Evolutionary conservation across 257 asterid species (phyloP), one percentile per base, ranked within the genome.

Genomic region (Scutellaria galericulata): DNA sequence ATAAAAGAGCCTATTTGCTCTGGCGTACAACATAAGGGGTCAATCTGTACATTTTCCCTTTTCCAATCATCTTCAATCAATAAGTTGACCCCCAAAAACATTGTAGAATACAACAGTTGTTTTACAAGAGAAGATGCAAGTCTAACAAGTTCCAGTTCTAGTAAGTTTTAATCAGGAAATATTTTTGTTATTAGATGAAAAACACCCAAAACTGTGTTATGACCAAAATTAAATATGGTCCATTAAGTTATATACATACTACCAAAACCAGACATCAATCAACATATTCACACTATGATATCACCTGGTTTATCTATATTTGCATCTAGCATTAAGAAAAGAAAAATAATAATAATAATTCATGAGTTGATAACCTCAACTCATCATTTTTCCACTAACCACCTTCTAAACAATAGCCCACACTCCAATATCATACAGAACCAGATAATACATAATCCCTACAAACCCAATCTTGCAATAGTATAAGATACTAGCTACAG

Each of bases 221-320:
- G 64, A 48, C 74, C 4, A 9, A 24, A 66, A 50, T 22, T 53
- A 11, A 40, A 64, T 44, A 44, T 10, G 0, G 41, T 27, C 41
- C 60, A 40, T 22, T 13, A 6, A 58, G 42, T 27, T 46, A 54
- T 45, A 42, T 37, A 18, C 52, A 27, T 27, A 53, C 71, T 27
- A 27, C 35, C 35, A 27, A 27, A 27, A 27, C 54, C 64, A 53
- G 53, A 44, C 15, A 51, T 61, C n/a, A 61, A 3, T 39, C 45
- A 51, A 72, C 69, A 72, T 50, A 40, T 47, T 27, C n/a, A 47
- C 44, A 14, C 39, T 37, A 54, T n/a, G 10, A 56, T 66, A 64
- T 76, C 67, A 65, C 22, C n/a, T 58, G 39, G 51, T 56, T 56
- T 31, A 42, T n/a, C 74, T 5, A 61, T 10, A 41, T 55, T 41